These are phyloP conservation scores for Luvunga scandens DNA, from an alignment of 345 rosid genomes.

Conservation along the genomic window DNA sequence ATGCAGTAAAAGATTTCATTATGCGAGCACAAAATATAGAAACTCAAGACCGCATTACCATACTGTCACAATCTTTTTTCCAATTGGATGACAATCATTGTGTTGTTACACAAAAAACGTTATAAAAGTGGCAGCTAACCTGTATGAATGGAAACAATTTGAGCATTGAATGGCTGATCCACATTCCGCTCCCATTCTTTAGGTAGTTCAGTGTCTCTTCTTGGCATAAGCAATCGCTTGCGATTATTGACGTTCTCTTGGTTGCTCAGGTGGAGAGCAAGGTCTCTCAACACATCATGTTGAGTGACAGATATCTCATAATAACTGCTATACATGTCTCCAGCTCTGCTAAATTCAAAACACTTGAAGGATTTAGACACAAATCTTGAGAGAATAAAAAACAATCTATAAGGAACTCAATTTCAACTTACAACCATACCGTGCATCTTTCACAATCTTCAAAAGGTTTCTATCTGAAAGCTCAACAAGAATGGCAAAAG, in stretches of 20 bases:
- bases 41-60: neutral
- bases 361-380: neutral
- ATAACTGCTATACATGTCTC: constrained; percentile 62
- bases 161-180: constrained; percentile 59
- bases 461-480: constrained; percentile 78
- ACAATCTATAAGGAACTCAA: neutral
- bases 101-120: neutral
- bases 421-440: constrained; percentile 32
- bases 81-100: neutral
- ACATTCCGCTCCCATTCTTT: constrained; percentile 79
- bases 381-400: too few species aligned
- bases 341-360: constrained; percentile 50
- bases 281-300: constrained; percentile 90
- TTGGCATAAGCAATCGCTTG: constrained; percentile 66
- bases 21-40: neutral
- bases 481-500: constrained; percentile 66
- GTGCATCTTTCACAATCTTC: constrained; percentile 72
- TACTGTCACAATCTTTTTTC: neutral
- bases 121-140: constrained; percentile 25
- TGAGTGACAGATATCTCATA: constrained; percentile 71
- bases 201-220: constrained; percentile 57
- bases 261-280: constrained; percentile 64
- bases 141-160: constrained; percentile 80
- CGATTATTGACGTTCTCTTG: constrained; percentile 43
- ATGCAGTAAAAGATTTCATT: constrained; percentile 7